phyloP scores from a whole-genome alignment of 139 green algal species.

The Pleodorina starrii region DNA sequence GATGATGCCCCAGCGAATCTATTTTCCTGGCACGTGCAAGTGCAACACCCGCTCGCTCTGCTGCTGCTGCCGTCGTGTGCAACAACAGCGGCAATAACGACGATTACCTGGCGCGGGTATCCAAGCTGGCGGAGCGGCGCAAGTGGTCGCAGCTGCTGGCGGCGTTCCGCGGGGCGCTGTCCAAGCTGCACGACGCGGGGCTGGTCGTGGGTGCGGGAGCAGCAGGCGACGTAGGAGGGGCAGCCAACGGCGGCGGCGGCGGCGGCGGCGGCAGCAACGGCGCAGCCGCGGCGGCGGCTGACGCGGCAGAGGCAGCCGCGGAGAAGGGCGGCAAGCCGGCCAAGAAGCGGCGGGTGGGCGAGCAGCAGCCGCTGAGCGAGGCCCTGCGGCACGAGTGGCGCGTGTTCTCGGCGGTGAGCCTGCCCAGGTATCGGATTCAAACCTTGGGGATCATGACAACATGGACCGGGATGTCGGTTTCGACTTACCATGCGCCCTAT shows the following conservation, averaged over 20 bases:
- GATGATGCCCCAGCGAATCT: too few relatives aligned
- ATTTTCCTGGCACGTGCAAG: too few relatives aligned
- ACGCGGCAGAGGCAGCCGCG: conserved; percentile 33
- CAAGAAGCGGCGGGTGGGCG: conserved; percentile 29
- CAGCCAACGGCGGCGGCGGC: not conserved
- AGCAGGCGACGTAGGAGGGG: not conserved
- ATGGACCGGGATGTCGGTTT: too few relatives aligned
- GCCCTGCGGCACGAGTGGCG: conserved; percentile 71
- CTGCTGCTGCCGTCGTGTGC: too few relatives aligned
- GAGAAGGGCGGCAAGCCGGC: conserved; percentile 42
- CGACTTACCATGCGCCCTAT: too few relatives aligned
- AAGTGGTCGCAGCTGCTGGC: conserved; percentile 92
- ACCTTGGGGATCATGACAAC: too few relatives aligned
- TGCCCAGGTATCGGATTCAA: too few relatives aligned
- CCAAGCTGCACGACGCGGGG: conserved; percentile 64
- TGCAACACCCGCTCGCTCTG: too few relatives aligned
- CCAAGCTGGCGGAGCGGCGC: conserved; percentile 82
- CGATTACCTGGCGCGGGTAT: conserved; percentile 79
- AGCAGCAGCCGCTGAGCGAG: conserved; percentile 2
- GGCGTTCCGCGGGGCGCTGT: conserved; percentile 83
- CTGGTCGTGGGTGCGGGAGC: not conserved
- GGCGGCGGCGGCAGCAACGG: not conserved
- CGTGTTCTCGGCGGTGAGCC: conserved; percentile 67
- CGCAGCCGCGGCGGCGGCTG: not conserved
- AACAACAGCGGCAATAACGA: conserved; percentile 92